Conservation (phyloP, 2,329 filamentous ascomycete species). For the Penicillium thymicola region DNA sequence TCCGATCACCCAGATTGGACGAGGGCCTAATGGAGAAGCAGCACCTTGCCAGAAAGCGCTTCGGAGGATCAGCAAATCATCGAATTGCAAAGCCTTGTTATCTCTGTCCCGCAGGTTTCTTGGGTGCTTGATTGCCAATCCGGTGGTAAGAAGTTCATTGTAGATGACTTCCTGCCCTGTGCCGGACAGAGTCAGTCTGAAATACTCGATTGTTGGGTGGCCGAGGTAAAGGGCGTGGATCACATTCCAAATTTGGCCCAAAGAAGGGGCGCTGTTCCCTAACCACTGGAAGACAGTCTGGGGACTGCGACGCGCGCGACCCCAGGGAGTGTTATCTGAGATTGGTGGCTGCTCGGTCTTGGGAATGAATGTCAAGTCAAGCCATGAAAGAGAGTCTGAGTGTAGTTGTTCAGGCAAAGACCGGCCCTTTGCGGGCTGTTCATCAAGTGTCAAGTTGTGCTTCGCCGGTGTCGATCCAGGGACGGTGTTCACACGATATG, state of each 20-base stretch:
- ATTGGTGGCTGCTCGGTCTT: constrained; percentile 17
- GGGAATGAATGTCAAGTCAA: constrained; percentile 30
- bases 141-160: constrained; percentile 40
- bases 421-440: constrained; percentile 28
- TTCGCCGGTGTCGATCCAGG: constrained; percentile 26
- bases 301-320: constrained; percentile 45
- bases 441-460: constrained; percentile 35
- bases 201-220: constrained; percentile 45
- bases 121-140: constrained; percentile 27
- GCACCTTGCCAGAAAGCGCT: constrained; percentile 68
- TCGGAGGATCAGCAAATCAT: constrained; percentile 49
- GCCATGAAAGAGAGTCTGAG: constrained; percentile 37
- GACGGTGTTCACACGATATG: constrained; percentile 39
- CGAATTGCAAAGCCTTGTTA: constrained; percentile 13
- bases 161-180: constrained; percentile 33
- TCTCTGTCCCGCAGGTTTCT: constrained; percentile 21
- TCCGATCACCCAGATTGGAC: constrained; percentile 59
- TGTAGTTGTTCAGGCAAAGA: constrained; percentile 40
- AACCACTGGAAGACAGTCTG: constrained; percentile 44
- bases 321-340: constrained; percentile 38
- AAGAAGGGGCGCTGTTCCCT: constrained; percentile 34
- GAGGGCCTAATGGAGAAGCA: constrained; percentile 63
- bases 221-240: constrained; percentile 46
- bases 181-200: constrained; percentile 44
- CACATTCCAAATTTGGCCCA: constrained; percentile 49